These are phyloP conservation scores for Ceratocystis ficicola DNA, from an alignment of 2,329 filamentous ascomycete species.

Conservation along the genomic window DNA sequence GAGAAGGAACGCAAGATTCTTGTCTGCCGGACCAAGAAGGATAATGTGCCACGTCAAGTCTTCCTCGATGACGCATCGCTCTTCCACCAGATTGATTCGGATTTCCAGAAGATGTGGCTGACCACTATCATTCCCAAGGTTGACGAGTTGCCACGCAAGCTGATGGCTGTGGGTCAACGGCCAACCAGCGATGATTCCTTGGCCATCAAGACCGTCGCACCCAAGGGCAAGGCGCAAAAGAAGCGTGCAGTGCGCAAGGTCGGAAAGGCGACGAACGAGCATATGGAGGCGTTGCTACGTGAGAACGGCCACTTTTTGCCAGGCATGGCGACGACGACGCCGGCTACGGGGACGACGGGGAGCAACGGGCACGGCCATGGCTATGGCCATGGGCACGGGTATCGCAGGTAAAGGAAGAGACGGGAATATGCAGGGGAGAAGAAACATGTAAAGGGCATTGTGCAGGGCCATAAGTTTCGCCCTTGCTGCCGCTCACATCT, in stretches of 20 bases:
- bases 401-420: background rate
- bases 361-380: slow-evolving; percentile 34
- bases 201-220: slow-evolving; percentile 31
- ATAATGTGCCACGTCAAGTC: slow-evolving; percentile 71
- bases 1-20: slow-evolving; percentile 70
- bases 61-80: slow-evolving; percentile 80
- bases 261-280: slow-evolving; percentile 74
- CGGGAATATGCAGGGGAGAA: too few relatives aligned
- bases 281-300: slow-evolving; percentile 73
- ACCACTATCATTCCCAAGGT: slow-evolving; percentile 63
- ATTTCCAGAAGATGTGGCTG: slow-evolving; percentile 76
- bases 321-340: slow-evolving; percentile 14
- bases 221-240: slow-evolving; percentile 60
- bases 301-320: slow-evolving; percentile 43
- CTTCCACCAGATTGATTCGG: slow-evolving; percentile 60
- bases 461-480: background rate
- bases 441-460: background rate
- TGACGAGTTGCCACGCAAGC: slow-evolving; percentile 64
- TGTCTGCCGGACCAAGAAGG: slow-evolving; percentile 84
- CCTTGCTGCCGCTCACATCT: background rate
- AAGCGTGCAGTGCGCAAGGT: slow-evolving; percentile 53
- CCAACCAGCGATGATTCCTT: slow-evolving; percentile 70
- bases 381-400: background rate
- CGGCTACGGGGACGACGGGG: background rate
- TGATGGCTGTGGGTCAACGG: slow-evolving; percentile 67